Percentiles rank a stretch among this genome's conserved stretches.
Evolutionary conservation across 345 rosid genomes (phyloP).

Genomic region (Garcia nutans): DNA sequence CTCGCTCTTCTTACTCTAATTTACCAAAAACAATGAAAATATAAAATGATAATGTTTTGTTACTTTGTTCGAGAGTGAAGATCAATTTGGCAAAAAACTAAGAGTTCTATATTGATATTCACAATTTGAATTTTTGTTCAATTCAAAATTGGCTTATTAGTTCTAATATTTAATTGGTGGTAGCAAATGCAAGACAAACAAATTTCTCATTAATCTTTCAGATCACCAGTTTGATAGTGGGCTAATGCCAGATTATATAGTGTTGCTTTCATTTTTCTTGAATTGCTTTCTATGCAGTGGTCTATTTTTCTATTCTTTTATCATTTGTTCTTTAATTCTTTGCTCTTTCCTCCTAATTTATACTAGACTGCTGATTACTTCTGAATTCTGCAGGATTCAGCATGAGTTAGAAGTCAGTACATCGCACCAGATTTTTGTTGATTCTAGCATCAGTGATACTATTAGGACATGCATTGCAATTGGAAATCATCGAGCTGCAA

Average conservation of each 20-base stretch:
- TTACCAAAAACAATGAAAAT: too few relatives aligned
- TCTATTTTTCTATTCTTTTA: neutral
- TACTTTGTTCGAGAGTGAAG: too few relatives aligned
- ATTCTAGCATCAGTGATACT: slow-evolving; percentile 96
- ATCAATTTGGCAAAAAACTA: too few relatives aligned
- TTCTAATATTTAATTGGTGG: neutral
- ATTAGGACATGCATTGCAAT: slow-evolving; percentile 92
- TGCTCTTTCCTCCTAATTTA: neutral
- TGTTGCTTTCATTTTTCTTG: neutral
- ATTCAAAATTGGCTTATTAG: too few relatives aligned
- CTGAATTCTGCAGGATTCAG: slow-evolving; percentile 59
- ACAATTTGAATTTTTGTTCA: too few relatives aligned
- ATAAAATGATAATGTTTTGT: too few relatives aligned
- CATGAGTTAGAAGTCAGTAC: slow-evolving; percentile 91
- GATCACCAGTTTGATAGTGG: neutral
- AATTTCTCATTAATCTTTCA: neutral
- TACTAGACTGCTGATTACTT: slow-evolving; percentile 3
- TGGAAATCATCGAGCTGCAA: slow-evolving; percentile 76
- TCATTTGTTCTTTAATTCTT: too few relatives aligned
- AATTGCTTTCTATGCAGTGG: neutral
- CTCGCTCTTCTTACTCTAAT: too few relatives aligned
- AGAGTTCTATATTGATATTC: too few relatives aligned
- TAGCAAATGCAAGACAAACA: neutral
- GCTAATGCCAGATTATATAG: neutral
- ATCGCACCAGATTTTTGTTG: slow-evolving; percentile 93